Percentiles rank a stretch among this genome's conserved stretches.
phyloP scores from a whole-genome alignment of 768 basidiomycete genomes.

The Ramaria rubella region DNA sequence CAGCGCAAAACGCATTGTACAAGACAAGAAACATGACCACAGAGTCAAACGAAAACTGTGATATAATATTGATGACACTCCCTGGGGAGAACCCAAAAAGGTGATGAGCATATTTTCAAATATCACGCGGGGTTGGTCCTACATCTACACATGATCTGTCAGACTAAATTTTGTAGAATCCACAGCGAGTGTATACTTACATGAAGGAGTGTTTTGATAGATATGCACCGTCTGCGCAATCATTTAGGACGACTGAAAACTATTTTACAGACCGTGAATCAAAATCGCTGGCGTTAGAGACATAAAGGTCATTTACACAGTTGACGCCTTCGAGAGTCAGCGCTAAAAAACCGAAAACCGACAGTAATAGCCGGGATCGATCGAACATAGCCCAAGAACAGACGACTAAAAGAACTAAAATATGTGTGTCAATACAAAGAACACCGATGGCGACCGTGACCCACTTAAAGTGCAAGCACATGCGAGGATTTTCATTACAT shows the following conservation, averaged over 20 bases:
- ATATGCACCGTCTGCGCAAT: not conserved
- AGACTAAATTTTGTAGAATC: not conserved
- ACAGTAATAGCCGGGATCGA: not conserved
- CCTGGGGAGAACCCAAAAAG: not conserved
- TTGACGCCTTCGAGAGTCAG: conserved; percentile 1
- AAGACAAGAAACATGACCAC: conserved; percentile 8
- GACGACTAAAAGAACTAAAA: conserved; percentile 4
- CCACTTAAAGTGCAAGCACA: not conserved
- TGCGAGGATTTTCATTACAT: not conserved
- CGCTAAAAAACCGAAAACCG: conserved; percentile 1
- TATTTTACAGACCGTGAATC: not conserved
- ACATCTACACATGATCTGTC: not conserved
- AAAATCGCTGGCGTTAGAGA: not conserved
- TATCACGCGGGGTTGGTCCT: not conserved
- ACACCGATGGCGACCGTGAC: not conserved
- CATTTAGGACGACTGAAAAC: not conserved
- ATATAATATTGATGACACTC: not conserved
- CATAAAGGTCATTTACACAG: not conserved
- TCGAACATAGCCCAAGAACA: conserved; percentile 11
- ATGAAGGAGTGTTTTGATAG: not conserved
- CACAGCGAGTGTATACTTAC: not conserved
- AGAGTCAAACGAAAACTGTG: conserved; percentile 1
- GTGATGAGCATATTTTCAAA: not conserved
- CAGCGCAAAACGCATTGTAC: conserved; percentile 9
- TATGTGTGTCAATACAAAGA: not conserved